Evolutionary conservation across 2,329 filamentous ascomycete species (phyloP).

Genomic region (Trichoderma koningiopsis): DNA sequence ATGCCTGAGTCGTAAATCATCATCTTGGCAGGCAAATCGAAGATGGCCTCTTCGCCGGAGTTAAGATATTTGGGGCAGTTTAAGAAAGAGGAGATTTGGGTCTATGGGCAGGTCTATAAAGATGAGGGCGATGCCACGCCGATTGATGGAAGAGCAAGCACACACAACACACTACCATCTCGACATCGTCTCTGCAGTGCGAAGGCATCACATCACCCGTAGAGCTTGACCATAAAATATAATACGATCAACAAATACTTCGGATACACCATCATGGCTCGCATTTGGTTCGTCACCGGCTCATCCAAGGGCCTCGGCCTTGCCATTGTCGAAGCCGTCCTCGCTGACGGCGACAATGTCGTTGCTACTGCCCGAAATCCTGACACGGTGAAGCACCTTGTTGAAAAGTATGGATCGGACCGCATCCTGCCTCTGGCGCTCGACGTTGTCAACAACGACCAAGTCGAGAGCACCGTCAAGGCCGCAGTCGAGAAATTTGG

Average conservation of each 20-base stretch:
- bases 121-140: neutral
- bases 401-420: conserved; percentile 41
- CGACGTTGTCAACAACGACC: conserved; percentile 56
- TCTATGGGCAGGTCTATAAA: conserved; percentile 7
- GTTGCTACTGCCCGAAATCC: conserved; percentile 49
- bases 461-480: conserved; percentile 39
- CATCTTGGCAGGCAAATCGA: neutral
- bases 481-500: conserved; percentile 50
- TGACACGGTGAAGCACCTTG: conserved; percentile 38
- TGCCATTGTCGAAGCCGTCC: conserved; percentile 43
- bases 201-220: neutral
- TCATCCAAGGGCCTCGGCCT: conserved; percentile 51
- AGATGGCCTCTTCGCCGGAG: neutral
- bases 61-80: neutral
- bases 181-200: neutral
- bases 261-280: neutral
- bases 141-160: neutral
- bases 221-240: neutral
- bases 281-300: conserved; percentile 51
- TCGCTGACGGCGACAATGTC: conserved; percentile 45
- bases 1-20: neutral
- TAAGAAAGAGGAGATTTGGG: neutral
- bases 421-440: conserved; percentile 54
- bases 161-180: neutral
- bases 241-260: neutral